Evolutionary conservation across 192 early-diverging fungal species (phyloP), one percentile per base, ranked within the genome.

Genomic region (Funneliformis geosporum): DNA sequence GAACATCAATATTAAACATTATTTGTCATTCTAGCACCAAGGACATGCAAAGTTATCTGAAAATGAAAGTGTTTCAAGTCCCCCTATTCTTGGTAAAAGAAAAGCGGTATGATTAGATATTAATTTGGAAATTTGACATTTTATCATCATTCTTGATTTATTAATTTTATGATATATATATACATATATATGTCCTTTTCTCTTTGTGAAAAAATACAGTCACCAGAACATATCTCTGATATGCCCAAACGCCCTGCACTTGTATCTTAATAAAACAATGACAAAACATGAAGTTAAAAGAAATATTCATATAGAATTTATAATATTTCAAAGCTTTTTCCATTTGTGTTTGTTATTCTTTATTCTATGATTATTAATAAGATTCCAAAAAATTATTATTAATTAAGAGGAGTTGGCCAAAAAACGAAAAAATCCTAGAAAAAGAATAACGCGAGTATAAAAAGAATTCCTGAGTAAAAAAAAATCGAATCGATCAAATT

Each of bases 181-280:
- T 33, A 33, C 2, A 33, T 33, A 33, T 2, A 33, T 33, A 0
- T 40, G 7, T n/a, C 21, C 5, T 18, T 66, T 25, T 28, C 2
- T 28, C 27, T 64, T 28, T 66, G 2, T 40, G 9, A 40, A 42
- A 43, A 59, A 5, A n/a, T 11, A 44, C 6, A 77, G 66, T 61
- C 78, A 16, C 73, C 46, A 42, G 27, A 68, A n/a, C 40, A 70
- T 44, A 62, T 60, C 21, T 25, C 55, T n/a, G 60, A 73, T n/a
- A 43, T 72, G 14, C 42, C 47, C 40, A 16, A 74, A 79, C n/a
- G 65, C 42, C 64, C 55, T 42, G 39, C 71, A 39, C 73, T 72
- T 68, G 55, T 75, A 23, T 75, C 73, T 27, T 75, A 47, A 8
- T 33, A 33, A 39, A 27, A 50, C 43, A 7, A 21, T 61, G 33